Evolutionary conservation across 1,284 basidiomycete genomes (phyloP).

Genomic region (Polyporus tsugae): DNA sequence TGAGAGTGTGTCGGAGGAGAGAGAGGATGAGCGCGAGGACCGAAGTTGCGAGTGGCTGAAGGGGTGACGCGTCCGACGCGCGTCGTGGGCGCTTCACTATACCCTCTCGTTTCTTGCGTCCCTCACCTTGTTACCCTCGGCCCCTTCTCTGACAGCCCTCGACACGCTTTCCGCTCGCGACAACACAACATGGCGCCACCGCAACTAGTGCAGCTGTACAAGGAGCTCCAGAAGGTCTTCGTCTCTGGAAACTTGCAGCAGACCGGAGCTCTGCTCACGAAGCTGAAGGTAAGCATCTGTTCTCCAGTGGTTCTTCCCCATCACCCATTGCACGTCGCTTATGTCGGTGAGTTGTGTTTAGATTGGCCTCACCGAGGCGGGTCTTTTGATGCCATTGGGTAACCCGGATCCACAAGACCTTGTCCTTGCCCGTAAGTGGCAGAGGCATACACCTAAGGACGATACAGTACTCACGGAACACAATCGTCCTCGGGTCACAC

Average conservation of each 20-base stretch:
- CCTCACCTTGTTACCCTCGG: constrained; percentile 35
- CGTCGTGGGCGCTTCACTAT: constrained; percentile 47
- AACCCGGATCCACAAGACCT: constrained; percentile 69
- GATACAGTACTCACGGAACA: neutral
- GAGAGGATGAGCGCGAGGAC: constrained; percentile 35
- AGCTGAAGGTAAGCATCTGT: constrained; percentile 70
- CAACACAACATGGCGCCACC: constrained; percentile 54
- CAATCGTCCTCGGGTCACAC: constrained; percentile 24
- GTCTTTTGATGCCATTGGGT: constrained; percentile 74
- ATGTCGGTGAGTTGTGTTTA: constrained; percentile 43
- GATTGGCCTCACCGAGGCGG: constrained; percentile 82
- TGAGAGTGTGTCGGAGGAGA: constrained; percentile 35
- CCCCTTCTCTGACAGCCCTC: constrained; percentile 17
- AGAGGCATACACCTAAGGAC: neutral
- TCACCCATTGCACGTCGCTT: neutral
- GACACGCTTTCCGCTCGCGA: constrained; percentile 16
- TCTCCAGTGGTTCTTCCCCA: constrained; percentile 5
- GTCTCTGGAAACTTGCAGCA: constrained; percentile 69
- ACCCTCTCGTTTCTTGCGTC: constrained; percentile 45
- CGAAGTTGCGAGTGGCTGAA: constrained; percentile 36
- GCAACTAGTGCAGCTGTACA: constrained; percentile 68
- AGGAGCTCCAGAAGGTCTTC: constrained; percentile 69
- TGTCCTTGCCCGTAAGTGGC: constrained; percentile 60
- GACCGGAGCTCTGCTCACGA: constrained; percentile 65
- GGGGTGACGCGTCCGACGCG: constrained; percentile 62